Conservation (phyloP, 768 basidiomycete genomes). For the Boletus sp. region DNA sequence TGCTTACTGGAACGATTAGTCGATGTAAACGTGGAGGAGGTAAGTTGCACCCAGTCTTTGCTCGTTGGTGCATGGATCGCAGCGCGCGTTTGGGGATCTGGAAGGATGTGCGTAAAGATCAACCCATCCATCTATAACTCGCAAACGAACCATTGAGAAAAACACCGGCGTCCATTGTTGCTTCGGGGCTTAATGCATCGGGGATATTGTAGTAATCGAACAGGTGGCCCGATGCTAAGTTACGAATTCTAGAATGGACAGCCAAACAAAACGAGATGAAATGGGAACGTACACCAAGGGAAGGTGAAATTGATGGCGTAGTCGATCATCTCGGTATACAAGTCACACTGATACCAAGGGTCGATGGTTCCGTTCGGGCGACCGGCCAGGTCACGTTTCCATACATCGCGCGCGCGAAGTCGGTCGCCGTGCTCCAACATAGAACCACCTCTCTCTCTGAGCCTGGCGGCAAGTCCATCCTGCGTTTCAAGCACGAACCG, state of each 20-base stretch:
- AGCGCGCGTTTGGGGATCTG: not conserved
- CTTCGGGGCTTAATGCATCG: conserved; percentile 38
- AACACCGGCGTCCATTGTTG: too few species aligned
- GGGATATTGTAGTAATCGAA: conserved; percentile 50
- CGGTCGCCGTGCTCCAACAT: conserved; percentile 20
- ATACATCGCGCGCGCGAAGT: conserved; percentile 17
- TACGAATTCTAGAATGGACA: not conserved
- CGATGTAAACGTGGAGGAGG: conserved; percentile 24
- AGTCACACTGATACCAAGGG: conserved; percentile 58
- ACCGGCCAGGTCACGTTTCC: conserved; percentile 48
- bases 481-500: conserved; percentile 11
- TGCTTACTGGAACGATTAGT: conserved; percentile 9
- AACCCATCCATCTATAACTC: conserved; percentile 3
- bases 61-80: not conserved
- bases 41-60: conserved; percentile 40
- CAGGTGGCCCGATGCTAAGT: conserved; percentile 20
- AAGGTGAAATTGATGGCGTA: conserved; percentile 69
- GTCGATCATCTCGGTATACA: conserved; percentile 61
- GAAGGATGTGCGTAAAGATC: not conserved
- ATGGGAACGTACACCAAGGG: conserved; percentile 45
- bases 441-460: conserved; percentile 12
- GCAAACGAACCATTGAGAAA: too few species aligned
- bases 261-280: not conserved
- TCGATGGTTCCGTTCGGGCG: conserved; percentile 57
- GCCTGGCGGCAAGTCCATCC: not conserved